Percentiles rank a stretch among this genome's conserved stretches.
phyloP scores from a whole-genome alignment of 2,329 filamentous ascomycete species.

The Penicillium rolfsii region DNA sequence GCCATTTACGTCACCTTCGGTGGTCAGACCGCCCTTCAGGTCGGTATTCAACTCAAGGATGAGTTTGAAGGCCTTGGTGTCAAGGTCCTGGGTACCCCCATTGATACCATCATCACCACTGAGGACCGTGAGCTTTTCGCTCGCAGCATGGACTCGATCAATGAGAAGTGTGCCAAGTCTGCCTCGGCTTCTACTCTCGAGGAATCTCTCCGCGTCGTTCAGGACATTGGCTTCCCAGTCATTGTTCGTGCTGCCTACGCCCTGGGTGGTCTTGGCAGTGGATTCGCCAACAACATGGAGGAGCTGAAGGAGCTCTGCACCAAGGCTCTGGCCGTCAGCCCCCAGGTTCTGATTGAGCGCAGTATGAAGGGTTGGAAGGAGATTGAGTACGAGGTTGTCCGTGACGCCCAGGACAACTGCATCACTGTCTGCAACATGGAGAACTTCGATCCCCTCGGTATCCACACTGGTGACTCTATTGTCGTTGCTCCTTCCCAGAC shows the following conservation, averaged over 20 bases:
- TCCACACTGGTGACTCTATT: conserved; percentile 97
- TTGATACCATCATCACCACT: conserved; percentile 97
- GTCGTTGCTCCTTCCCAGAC: conserved; percentile 98
- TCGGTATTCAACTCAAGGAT: conserved; percentile 96
- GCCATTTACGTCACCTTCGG: conserved; percentile 98
- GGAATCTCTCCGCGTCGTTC: conserved; percentile 84
- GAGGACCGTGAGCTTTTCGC: conserved; percentile 98
- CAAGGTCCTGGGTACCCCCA: conserved; percentile 91
- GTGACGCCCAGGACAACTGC: conserved; percentile 94
- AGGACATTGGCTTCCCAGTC: conserved; percentile 92
- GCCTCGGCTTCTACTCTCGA: conserved; percentile 87
- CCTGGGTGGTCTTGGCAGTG: conserved; percentile 90
- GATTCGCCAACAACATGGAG: conserved; percentile 85
- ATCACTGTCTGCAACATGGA: conserved; percentile 99
- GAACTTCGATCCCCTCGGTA: conserved; percentile 97
- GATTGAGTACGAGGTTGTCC: conserved; percentile 97
- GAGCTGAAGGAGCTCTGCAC: conserved; percentile 86
- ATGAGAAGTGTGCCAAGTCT: conserved; percentile 96
- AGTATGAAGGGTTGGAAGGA: conserved; percentile 99
- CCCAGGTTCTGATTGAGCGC: conserved; percentile 93
- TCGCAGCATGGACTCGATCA: conserved; percentile 96
- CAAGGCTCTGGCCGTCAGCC: conserved; percentile 92
- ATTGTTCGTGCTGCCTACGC: conserved; percentile 97
- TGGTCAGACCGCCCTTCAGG: conserved; percentile 93
- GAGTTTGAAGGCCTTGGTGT: conserved; percentile 93